Conservation (phyloP, 202 grass and related monocot genomes). For the Eragrostis tef region DNA sequence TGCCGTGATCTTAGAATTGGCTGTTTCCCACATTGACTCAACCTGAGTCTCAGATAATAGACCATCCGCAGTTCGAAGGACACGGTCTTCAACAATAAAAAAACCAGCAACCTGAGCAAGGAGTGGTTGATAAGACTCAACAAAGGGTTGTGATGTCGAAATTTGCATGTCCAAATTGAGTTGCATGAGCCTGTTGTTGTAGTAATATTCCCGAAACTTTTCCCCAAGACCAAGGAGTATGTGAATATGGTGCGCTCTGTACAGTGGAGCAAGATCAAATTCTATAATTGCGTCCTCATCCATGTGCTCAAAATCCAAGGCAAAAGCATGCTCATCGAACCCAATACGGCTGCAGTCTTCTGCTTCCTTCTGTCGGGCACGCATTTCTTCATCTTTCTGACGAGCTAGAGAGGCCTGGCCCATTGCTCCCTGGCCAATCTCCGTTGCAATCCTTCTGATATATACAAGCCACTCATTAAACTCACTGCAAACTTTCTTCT, state of each 20-base stretch:
- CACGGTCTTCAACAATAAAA: conserved; percentile 77
- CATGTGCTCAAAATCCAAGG: conserved; percentile 59
- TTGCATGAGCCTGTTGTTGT: conserved; percentile 79
- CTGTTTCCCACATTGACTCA: conserved; percentile 69
- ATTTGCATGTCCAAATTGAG: conserved; percentile 80
- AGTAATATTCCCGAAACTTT: conserved; percentile 76
- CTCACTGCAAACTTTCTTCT: conserved; percentile 74
- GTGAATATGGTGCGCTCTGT: conserved; percentile 66
- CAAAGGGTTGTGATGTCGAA: conserved; percentile 64
- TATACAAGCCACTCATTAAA: conserved; percentile 87
- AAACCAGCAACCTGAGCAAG: conserved; percentile 79
- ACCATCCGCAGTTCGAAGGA: conserved; percentile 71
- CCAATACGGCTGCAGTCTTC: conserved; percentile 58
- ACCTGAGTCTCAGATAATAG: conserved; percentile 71
- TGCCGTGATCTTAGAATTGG: conserved; percentile 64
- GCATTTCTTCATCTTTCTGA: conserved; percentile 60
- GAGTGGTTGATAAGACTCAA: conserved; percentile 73
- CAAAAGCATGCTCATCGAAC: conserved; percentile 52
- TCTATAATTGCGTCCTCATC: conserved; percentile 59
- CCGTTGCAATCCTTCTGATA: conserved; percentile 62
- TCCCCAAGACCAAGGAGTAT: conserved; percentile 65
- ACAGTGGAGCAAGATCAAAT: conserved; percentile 73
- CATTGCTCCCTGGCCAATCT: conserved; percentile 71
- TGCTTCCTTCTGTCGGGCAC: conserved; percentile 56
- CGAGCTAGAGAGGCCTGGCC: conserved; percentile 51